Percentiles rank a stretch among this genome's conserved stretches.
Conservation (phyloP, 257 asterid genomes). For the Solanum chmielewskii region DNA sequence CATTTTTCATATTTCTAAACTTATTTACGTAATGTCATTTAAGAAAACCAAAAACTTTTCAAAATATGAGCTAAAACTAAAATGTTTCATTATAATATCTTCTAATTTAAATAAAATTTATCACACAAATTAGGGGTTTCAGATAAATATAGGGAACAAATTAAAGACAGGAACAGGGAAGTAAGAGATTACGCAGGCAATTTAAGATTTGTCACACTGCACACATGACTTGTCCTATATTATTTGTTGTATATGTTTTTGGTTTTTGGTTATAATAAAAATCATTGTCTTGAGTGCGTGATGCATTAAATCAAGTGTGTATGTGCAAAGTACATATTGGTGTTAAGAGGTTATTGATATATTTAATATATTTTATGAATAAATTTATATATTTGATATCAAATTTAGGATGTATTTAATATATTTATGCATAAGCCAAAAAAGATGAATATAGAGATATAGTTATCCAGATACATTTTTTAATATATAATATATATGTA, state of each 20-base stretch:
- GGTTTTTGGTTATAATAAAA: not conserved
- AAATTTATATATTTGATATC: not conserved
- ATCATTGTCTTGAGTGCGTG: not conserved
- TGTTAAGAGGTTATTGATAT: not conserved
- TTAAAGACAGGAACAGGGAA: not conserved
- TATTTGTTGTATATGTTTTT: not conserved
- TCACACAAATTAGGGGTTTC: no score
- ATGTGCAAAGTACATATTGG: not conserved
- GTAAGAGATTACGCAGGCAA: not conserved
- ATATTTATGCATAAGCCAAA: not conserved
- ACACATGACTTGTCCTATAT: not conserved
- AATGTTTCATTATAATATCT: not conserved
- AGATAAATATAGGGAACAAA: not conserved
- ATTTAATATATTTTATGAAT: not conserved
- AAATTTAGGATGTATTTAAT: not conserved
- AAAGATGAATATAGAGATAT: no score
- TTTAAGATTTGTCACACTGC: not conserved
- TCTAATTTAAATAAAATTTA: not conserved
- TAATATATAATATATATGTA: no score
- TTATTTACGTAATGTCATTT: not conserved
- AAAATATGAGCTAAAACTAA: not conserved
- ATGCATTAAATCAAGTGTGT: not conserved
- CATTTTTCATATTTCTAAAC: not conserved
- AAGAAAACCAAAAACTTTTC: not conserved
- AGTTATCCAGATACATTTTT: no score